Base-by-base conservation (phyloP, 2,329 filamentous ascomycete species). In the Arthrobotrys iridis region DNA sequence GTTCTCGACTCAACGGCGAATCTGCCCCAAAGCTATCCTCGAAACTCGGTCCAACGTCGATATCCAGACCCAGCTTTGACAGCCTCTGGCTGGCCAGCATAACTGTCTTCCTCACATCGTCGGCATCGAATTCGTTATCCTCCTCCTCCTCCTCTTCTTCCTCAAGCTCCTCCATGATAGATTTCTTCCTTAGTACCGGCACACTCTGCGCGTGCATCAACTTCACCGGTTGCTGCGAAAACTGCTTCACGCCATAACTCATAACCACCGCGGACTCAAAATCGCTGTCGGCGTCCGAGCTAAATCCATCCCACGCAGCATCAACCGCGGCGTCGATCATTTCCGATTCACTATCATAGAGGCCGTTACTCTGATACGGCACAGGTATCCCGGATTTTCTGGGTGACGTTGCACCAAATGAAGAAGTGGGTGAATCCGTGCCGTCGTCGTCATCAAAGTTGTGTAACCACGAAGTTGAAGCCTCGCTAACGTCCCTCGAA, bases 381-480 rank as follows among this genome's bases (percentile, higher is more conserved):
- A 67, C 48, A 26, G 66, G 74, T 58, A 77, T 77, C 43, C 75
- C 77, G 35, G 76, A 72, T 33, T 76, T 79, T 28, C 75, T 77
- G 48, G 77, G 71, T 62, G 71, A 75, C 60, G 46, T 77, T 77
- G 63, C 78, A 46, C 88, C 87, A 71, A 90, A 83, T 0, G 90
- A 92, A 0, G 91, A 93, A 2, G 90, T 89, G 55, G 91, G 86
- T 0, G 93, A 96, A 2, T 89, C 89, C 0, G 93, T 97, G 15
- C 88, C 90, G 35, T 90, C 92, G 20, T 93, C 97, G 79, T 97
- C 93, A 81, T 96, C 92, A 67, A 96, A 95, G 0, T 93, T 94
- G 80, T 97, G 92, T n/a, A 97, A 83, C 93, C 93, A 97, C 0
- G 93, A 96, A 60, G 91, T 93, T 3, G 91, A 92, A 80, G 93